Percentiles rank a stretch among this genome's conserved stretches.
Conservation (phyloP, 805 yeast genomes). For the Blastobotrys terrestris region DNA sequence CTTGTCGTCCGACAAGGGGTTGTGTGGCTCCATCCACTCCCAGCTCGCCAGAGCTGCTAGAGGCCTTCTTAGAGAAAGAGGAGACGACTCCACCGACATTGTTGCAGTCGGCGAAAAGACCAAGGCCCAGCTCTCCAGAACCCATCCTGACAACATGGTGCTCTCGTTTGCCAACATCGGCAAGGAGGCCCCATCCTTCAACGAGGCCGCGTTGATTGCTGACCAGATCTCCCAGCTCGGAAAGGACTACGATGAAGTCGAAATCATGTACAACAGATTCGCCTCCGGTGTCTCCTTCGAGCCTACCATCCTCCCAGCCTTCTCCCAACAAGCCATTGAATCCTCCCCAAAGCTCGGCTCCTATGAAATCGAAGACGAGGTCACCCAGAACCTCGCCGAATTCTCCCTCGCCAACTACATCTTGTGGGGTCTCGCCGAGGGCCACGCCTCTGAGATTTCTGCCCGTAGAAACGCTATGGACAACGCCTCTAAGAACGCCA, state of each 20-base stretch:
- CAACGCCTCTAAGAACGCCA: constrained; percentile 98
- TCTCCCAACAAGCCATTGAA: constrained; percentile 64
- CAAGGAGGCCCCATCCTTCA: constrained; percentile 92
- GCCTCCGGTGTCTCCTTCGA: constrained; percentile 84
- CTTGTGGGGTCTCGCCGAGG: constrained; percentile 90
- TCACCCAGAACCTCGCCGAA: constrained; percentile 53
- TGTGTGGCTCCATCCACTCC: constrained; percentile 97
- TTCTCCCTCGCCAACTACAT: constrained; percentile 86
- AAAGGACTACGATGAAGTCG: constrained; percentile 60
- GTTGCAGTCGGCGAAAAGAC: constrained; percentile 93
- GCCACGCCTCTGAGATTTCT: constrained; percentile 95
- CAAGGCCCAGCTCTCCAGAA: constrained; percentile 82
- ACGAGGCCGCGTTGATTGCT: constrained; percentile 82
- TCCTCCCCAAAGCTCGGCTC: constrained; percentile 79
- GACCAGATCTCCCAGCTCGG: constrained; percentile 67
- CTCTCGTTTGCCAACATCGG: constrained; percentile 88
- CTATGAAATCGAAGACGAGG: constrained; percentile 69
- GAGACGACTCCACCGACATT: constrained; percentile 63
- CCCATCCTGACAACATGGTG: constrained; percentile 60
- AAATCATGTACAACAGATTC: constrained; percentile 82
- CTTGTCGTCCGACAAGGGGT: constrained; percentile 94
- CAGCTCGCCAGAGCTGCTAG: constrained; percentile 89
- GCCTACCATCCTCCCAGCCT: constrained; percentile 66
- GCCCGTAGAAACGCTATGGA: constrained; percentile 99
- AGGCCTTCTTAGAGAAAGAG: constrained; percentile 42